Evolutionary conservation across 768 basidiomycete species (phyloP), one percentile per base, ranked within the genome.

Genomic region (Mycena capillaripes): DNA sequence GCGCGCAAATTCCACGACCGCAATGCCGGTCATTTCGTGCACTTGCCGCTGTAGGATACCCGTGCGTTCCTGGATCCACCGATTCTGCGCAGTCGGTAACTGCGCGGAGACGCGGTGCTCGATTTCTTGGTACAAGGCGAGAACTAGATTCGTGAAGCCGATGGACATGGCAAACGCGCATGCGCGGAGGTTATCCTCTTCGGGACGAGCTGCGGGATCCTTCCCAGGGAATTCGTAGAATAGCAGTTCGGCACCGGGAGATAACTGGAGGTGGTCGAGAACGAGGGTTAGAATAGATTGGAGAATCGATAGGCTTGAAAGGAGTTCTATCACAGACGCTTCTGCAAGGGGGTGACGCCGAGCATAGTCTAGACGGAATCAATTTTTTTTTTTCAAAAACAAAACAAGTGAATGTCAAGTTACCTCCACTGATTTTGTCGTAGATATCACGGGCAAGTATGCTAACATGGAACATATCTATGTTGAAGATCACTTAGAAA

Each of bases 401-500:
- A 19, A 50, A 50, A 36, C 3, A 17, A 32, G 12, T 0, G 23
- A 36, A 14, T 8, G 27, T 11, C 14, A 34, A 42, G 16, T n/a
- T 36, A 72, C 71, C 71, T 60, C 73, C 70, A 6, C 40, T 34
- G 16, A 75, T 59, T 11, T 71, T 65, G 11, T 71, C 62, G 34
- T 71, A 50, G 10, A 71, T 57, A 19, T 75, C 73, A 23, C 73
- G 73, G 29, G 55, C 30, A 29, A 71, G 68, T 11, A 42, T 30
- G 17, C 23, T 50, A 14, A 66, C 42, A 56, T 69, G 72, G 29
- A 61, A 73, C 17, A 73, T 19, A 11, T 38, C 66, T 67, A 14
- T 10, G 44, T n/a, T 9, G 16, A 12, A 50, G 14, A 10, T 70
- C 16, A 21, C 17, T 53, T 7, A 38, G n/a, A 27, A 30, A 58